Base-by-base conservation (phyloP, 768 basidiomycete genomes). In the Leccinum imitatum region DNA sequence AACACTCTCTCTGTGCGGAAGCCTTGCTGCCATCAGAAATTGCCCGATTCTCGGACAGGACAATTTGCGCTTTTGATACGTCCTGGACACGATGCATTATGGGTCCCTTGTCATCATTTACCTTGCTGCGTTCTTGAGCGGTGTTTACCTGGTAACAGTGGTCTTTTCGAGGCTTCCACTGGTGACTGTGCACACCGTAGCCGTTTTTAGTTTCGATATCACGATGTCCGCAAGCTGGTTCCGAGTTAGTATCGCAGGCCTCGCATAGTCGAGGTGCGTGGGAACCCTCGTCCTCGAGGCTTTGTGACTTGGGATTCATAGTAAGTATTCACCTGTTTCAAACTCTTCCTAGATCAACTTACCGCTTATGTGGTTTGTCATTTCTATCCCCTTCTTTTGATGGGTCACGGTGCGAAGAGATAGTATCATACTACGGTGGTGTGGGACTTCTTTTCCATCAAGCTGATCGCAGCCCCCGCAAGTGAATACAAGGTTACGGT, bases 31-130 rank as follows among this genome's bases (percentile, higher is more conserved):
- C 27, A 19, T 51, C 41, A 21, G 23, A n/a, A 17, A 21, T 46
- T 41, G n/a, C 10, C 46, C 13, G 41, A 57, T 57, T 53, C 50
- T 23, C 50, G 33, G 35, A 37, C 19, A 33, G 11, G 25, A 6
- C 50, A 7, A 47, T 39, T 64, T 39, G 35, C 56, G n/a, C 19
- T 54, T 57, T 57, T 17, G 23, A 37, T 54, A 6, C 47, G n/a
- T 53, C 19, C 11, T 25, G 6, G 39, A 1, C 53, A 44, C 15
- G 31, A 37, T 44, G n/a, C 35, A 53, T 37, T 37, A 4, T 6
- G 25, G 31, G 35, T 27, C 15, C 46, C 6, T 41, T 15, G 17
- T 39, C 8, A 11, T 25, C 27, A 25, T 27, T 47, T 47, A 14
- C 54, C 47, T 50, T 19, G n/a, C 4, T 21, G 35, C 5, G 41